Evolutionary conservation across 2,329 filamentous ascomycete species (phyloP), one percentile per base, ranked within the genome.

Genomic region (Colletotrichum acutatum): DNA sequence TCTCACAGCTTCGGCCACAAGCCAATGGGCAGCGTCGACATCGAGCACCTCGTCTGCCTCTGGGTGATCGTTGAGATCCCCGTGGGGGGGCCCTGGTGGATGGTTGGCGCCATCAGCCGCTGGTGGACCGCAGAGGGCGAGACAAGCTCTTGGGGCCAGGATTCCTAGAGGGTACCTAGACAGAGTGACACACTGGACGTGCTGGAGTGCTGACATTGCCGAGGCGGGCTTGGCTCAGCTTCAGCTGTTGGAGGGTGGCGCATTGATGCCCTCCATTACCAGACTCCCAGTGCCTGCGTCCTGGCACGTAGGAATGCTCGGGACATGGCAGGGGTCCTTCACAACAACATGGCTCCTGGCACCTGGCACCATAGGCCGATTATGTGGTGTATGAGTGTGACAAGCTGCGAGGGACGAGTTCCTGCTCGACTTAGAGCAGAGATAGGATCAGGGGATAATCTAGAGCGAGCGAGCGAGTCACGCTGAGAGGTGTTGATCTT

Each of bases 191-290:
- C n/a, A n/a, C n/a, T n/a, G n/a, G n/a, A n/a, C n/a, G n/a, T n/a
- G n/a, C 42, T n/a, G 42, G 42, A 49, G 8, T 4, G 19, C 42
- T 49, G 22, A 14, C 28, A 58, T n/a, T 64, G 34, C 49, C 34
- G 49, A 22, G 19, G 46, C 59, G 37, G 32, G 22, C 46, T 62
- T 54, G 57, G 56, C 65, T 16, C 34, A 49, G 42, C 42, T 42
- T 42, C 54, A 71, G 64, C 68, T 71, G n/a, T 4, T 22, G 22
- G 1, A 42, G 28, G 11, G 64, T 68, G 49, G 68, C 64, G 64
- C 58, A 59, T 54, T 46, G 32, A 49, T 61, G 62, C 63, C 30
- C 16, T 12, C 32, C 32, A 34, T 34, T 42, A 7, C 37, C 37
- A 42, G 16, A 19, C 37, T 16, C 14, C 37, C 16, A 42, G 37